These are phyloP conservation scores for Papiliotrema laurentii DNA, from an alignment of 1,284 basidiomycete genomes.

Conservation along the genomic window DNA sequence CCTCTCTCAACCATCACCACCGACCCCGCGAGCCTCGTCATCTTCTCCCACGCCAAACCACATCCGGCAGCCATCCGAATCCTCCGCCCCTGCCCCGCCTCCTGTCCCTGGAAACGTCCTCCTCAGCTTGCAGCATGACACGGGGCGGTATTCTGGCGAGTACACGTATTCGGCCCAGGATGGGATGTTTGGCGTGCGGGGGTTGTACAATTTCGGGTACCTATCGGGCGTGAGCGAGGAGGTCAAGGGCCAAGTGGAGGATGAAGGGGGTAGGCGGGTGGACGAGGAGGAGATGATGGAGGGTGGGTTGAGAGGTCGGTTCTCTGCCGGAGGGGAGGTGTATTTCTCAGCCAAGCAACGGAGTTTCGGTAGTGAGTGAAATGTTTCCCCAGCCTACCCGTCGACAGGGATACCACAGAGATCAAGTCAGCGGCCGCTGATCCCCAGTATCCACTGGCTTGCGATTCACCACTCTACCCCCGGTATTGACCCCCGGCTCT, in stretches of 20 bases:
- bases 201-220: constrained; percentile 87
- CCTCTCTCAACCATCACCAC: constrained; percentile 36
- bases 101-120: constrained; percentile 66
- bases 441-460: constrained; percentile 83
- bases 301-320: constrained; percentile 79
- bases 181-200: constrained; percentile 80
- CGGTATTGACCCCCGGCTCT: constrained; percentile 38
- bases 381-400: not conserved
- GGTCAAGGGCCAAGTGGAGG: constrained; percentile 28
- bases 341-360: constrained; percentile 91
- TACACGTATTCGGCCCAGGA: constrained; percentile 94
- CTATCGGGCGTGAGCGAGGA: too few relatives aligned
- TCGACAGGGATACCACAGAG: too few relatives aligned
- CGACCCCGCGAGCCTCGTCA: constrained; percentile 23
- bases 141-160: constrained; percentile 87
- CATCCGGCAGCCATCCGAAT: constrained; percentile 62
- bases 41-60: constrained; percentile 21
- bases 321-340: constrained; percentile 88
- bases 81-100: constrained; percentile 44
- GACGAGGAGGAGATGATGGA: constrained; percentile 88
- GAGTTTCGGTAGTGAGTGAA: constrained; percentile 77
- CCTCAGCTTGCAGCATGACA: constrained; percentile 84
- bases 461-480: constrained; percentile 77
- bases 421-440: not conserved
- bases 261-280: constrained; percentile 56